A percentile compares a stretch with the other conserved stretches of the same genome.
Evolutionary conservation across 805 yeast species (phyloP).

Genomic region (Cyberlindnera suaveolens): DNA sequence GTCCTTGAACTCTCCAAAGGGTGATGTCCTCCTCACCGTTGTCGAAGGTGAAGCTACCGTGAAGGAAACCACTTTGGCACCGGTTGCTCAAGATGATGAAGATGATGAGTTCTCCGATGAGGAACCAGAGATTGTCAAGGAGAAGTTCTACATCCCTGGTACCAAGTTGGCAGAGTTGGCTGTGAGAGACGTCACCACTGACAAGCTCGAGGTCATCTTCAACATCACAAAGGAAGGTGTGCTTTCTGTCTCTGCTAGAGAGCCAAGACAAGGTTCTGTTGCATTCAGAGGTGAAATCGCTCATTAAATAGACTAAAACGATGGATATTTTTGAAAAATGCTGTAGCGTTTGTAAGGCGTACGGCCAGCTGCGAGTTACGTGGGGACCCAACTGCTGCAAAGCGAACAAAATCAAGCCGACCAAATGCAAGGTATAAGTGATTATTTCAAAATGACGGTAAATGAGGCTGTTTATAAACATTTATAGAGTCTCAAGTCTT

Average conservation of each 20-base stretch:
- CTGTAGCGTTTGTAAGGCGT: too few species aligned
- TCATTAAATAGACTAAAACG: constrained; percentile 1
- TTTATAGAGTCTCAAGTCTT: too few species aligned
- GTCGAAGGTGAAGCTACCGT: constrained; percentile 83
- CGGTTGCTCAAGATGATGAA: constrained; percentile 46
- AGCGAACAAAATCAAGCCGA: too few species aligned
- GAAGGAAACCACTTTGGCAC: constrained; percentile 75
- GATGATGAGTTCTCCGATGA: constrained; percentile 60
- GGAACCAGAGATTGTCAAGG: constrained; percentile 83
- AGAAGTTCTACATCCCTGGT: constrained; percentile 68
- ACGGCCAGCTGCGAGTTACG: too few species aligned
- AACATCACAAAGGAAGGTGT: constrained; percentile 56
- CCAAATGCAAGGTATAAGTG: too few species aligned
- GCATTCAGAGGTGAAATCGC: constrained; percentile 48
- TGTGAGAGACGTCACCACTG: constrained; percentile 60
- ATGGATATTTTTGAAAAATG: not conserved
- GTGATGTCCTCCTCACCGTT: constrained; percentile 61
- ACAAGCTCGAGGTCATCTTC: constrained; percentile 56
- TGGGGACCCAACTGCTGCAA: too few species aligned
- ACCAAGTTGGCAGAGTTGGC: constrained; percentile 72
- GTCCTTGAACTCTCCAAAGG: constrained; percentile 53
- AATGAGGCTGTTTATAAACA: too few species aligned
- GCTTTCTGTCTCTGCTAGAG: constrained; percentile 56
- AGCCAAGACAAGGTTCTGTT: constrained; percentile 51
- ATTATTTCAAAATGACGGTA: too few species aligned